phyloP scores from a whole-genome alignment of 2,329 filamentous ascomycete species.

The Pestalotiopsis sp. region DNA sequence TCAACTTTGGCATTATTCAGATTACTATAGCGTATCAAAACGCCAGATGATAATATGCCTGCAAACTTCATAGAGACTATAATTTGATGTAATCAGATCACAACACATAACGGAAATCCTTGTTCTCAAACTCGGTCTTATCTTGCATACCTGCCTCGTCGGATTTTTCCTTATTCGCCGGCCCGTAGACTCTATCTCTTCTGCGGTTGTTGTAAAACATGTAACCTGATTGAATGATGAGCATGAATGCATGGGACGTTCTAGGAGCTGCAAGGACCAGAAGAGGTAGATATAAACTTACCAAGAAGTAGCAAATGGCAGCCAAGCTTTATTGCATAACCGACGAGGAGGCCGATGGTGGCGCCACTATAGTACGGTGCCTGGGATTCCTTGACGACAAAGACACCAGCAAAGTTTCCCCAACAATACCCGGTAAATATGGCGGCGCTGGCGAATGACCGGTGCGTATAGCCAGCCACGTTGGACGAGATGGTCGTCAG shows the following conservation, averaged over 20 bases:
- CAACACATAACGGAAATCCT: conserved; percentile 53
- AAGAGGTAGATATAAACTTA: conserved; percentile 17
- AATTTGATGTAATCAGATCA: conserved; percentile 20
- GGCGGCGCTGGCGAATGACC: conserved; percentile 33
- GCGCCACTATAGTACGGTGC: conserved; percentile 34
- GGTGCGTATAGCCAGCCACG: conserved; percentile 36
- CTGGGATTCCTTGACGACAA: conserved; percentile 35
- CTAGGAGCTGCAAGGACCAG: neutral
- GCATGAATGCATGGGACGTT: neutral
- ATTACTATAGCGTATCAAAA: too few relatives aligned
- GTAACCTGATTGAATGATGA: conserved; percentile 11
- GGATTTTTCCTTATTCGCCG: conserved; percentile 47
- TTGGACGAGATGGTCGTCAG: conserved; percentile 35
- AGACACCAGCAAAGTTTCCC: conserved; percentile 39
- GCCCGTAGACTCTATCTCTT: conserved; percentile 41
- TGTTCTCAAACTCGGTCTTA: conserved; percentile 57
- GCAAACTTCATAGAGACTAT: too few relatives aligned
- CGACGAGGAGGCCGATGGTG: conserved; percentile 39
- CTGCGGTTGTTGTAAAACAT: conserved; percentile 43
- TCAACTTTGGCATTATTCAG: too few relatives aligned
- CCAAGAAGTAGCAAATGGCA: conserved; percentile 37
- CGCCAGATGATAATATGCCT: too few relatives aligned
- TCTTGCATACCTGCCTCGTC: conserved; percentile 58
- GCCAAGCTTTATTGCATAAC: conserved; percentile 37
- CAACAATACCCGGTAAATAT: conserved; percentile 38